These are phyloP conservation scores for Microbotryum saponariae DNA, from an alignment of 1,284 basidiomycete genomes.

Conservation along the genomic window DNA sequence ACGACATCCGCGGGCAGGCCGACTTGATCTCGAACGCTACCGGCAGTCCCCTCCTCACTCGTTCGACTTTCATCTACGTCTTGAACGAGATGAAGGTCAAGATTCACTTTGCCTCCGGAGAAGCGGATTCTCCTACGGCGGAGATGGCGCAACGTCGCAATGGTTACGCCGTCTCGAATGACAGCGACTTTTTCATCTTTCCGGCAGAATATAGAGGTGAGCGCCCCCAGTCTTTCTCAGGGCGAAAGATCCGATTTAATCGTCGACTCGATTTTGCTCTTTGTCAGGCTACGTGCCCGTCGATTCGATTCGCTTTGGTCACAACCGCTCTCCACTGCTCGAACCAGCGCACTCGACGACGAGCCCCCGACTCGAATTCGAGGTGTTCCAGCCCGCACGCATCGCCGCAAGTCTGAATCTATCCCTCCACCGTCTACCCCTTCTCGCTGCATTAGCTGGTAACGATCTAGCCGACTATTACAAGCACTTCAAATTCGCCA, in stretches of 20 bases:
- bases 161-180: slow-evolving; percentile 51
- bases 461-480: slow-evolving; percentile 65
- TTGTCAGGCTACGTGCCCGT: slow-evolving; percentile 33
- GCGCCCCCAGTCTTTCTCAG: too few relatives aligned
- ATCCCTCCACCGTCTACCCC: slow-evolving; percentile 63
- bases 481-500: slow-evolving; percentile 34
- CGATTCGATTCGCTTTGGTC: slow-evolving; percentile 39
- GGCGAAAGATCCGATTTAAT: too few relatives aligned
- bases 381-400: slow-evolving; percentile 55
- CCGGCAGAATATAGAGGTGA: slow-evolving; percentile 2
- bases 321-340: slow-evolving; percentile 6
- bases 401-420: slow-evolving; percentile 62
- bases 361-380: slow-evolving; percentile 42
- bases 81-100: slow-evolving; percentile 39
- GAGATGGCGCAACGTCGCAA: slow-evolving; percentile 64
- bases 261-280: too few relatives aligned
- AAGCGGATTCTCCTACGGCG: slow-evolving; percentile 79
- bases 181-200: slow-evolving; percentile 32
- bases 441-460: slow-evolving; percentile 75
- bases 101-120: slow-evolving; percentile 68
- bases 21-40: slow-evolving; percentile 1
- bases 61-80: slow-evolving; percentile 12
- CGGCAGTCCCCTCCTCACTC: slow-evolving; percentile 16
- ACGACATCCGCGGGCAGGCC: neutral
- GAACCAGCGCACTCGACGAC: slow-evolving; percentile 1